phyloP scores from a whole-genome alignment of 352 stramenopile genomes.

The Globisporangium apiculatum region DNA sequence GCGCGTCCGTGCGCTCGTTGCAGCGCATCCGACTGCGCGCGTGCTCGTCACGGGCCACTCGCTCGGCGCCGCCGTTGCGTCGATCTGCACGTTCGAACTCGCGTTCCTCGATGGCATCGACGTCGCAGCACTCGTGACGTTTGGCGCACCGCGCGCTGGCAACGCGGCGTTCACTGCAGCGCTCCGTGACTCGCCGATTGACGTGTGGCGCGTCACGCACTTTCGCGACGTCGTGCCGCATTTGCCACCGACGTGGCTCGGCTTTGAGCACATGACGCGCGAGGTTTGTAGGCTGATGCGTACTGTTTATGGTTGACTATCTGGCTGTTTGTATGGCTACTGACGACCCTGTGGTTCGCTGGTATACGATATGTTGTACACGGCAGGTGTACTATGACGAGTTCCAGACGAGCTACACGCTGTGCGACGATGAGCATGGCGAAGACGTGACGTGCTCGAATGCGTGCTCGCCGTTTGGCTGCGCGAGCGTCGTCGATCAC shows the following conservation, averaged over 20 bases:
- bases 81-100: conserved; percentile 73
- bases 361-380: background rate
- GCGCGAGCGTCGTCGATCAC: conserved; percentile 80
- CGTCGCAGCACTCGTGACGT: conserved; percentile 57
- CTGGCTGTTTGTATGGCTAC: background rate
- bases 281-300: conserved; percentile 28
- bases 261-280: conserved; percentile 64
- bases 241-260: conserved; percentile 66
- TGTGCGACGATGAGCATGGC: conserved; percentile 46
- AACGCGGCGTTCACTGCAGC: conserved; percentile 57
- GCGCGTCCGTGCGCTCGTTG: conserved; percentile 22
- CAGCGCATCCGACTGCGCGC: conserved; percentile 30
- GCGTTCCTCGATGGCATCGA: conserved; percentile 48
- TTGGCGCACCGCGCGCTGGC: conserved; percentile 70
- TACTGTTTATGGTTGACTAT: background rate
- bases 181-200: conserved; percentile 40
- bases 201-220: conserved; percentile 73
- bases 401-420: conserved; percentile 51
- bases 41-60: conserved; percentile 72
- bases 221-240: conserved; percentile 75
- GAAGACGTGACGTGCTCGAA: conserved; percentile 69
- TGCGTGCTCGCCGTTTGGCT: conserved; percentile 63
- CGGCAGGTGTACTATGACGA: conserved; percentile 77
- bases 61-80: conserved; percentile 59
- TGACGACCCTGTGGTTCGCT: background rate